Conservation (phyloP, 768 basidiomycete genomes). For the Phylloporus sp. region DNA sequence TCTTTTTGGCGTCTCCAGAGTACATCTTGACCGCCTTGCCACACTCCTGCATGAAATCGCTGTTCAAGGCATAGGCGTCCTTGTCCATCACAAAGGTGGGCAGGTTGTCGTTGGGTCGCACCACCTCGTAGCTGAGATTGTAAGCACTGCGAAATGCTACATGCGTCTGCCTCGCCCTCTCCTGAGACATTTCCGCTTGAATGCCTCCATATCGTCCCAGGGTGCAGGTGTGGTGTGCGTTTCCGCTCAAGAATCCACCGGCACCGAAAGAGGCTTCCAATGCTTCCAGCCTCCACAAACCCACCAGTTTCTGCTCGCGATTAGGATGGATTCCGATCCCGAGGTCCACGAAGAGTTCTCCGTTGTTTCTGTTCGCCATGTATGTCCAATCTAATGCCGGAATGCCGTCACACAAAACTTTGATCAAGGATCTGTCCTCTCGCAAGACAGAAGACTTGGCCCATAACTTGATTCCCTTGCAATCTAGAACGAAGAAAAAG, state of each 20-base stretch:
- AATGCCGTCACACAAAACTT: too few species aligned
- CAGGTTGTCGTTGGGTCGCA: not conserved
- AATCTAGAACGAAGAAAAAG: slow-evolving; percentile 11
- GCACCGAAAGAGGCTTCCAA: not conserved
- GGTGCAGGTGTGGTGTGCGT: not conserved
- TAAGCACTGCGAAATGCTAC: not conserved
- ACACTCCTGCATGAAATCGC: not conserved
- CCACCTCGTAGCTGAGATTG: not conserved
- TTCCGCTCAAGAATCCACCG: not conserved
- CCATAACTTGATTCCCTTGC: slow-evolving; percentile 2
- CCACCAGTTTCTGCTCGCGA: not conserved
- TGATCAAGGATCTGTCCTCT: too few species aligned
- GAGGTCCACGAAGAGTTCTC: not conserved
- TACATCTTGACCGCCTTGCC: not conserved
- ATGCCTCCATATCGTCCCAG: not conserved
- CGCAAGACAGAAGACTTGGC: not conserved
- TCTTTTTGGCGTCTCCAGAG: not conserved
- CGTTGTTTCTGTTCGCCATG: not conserved
- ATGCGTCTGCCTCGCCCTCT: not conserved
- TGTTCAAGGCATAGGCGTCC: not conserved
- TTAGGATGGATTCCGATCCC: not conserved
- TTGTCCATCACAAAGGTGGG: not conserved
- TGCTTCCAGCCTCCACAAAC: not conserved
- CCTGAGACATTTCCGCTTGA: not conserved
- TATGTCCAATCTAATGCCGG: not conserved